Evolutionary conservation across 208 protist species (phyloP).

Genomic region (Wallacemonas sp.): DNA sequence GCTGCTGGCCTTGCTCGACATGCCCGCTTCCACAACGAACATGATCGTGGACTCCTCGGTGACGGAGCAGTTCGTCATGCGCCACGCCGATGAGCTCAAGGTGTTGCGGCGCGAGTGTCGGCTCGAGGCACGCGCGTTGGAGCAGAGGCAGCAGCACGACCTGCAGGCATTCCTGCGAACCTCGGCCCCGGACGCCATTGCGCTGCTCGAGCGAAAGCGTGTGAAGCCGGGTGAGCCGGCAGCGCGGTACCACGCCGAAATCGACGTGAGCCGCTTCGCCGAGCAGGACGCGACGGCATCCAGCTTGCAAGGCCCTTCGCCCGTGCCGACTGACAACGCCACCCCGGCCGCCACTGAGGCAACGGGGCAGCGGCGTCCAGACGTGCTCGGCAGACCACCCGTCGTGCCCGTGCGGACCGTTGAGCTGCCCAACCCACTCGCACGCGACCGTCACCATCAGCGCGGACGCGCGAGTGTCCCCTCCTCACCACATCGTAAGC

Average conservation of each 20-base stretch:
- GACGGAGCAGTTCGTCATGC: slow-evolving; percentile 55
- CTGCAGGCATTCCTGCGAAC: slow-evolving; percentile 52
- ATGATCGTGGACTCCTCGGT: slow-evolving; percentile 72
- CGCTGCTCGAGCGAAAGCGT: slow-evolving; percentile 11
- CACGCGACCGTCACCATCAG: background rate
- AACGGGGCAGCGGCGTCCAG: slow-evolving; percentile 14
- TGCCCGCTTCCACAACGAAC: slow-evolving; percentile 41
- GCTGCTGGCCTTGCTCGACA: slow-evolving; percentile 57
- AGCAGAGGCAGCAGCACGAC: slow-evolving; percentile 37
- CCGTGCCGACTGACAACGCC: too few species aligned
- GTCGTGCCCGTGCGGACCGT: slow-evolving; percentile 57
- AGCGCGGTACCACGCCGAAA: slow-evolving; percentile 25
- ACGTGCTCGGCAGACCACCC: background rate
- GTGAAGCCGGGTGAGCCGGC: background rate
- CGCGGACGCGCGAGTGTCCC: background rate
- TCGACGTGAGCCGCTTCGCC: slow-evolving; percentile 42
- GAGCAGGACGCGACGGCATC: slow-evolving; percentile 20
- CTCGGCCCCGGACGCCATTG: slow-evolving; percentile 59
- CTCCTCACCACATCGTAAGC: background rate
- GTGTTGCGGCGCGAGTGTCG: slow-evolving; percentile 30
- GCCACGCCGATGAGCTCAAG: slow-evolving; percentile 65
- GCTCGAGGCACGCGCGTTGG: slow-evolving; percentile 27
- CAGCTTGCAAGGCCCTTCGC: slow-evolving; percentile 6
- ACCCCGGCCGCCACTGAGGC: background rate
- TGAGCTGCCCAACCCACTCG: slow-evolving; percentile 44